Evolutionary conservation across 2,329 filamentous ascomycete species (phyloP).

Genomic region (Penicillium sp.): DNA sequence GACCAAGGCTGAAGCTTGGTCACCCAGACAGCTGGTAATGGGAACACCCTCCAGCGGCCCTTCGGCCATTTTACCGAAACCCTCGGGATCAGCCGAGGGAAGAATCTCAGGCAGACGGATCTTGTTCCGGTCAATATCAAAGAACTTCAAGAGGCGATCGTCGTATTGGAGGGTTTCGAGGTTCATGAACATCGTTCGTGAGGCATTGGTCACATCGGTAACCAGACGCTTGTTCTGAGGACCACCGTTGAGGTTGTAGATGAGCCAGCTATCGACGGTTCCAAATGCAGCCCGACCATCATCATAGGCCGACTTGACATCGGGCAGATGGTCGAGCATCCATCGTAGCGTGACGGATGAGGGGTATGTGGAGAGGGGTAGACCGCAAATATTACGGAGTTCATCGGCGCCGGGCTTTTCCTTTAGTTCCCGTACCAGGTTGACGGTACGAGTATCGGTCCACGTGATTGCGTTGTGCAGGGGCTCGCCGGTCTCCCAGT

Average conservation of each 20-base stretch:
- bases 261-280: conserved; percentile 79
- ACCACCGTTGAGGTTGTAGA: conserved; percentile 71
- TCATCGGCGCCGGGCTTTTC: conserved; percentile 57
- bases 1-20: conserved; percentile 77
- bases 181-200: conserved; percentile 91
- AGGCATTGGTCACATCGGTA: conserved; percentile 80
- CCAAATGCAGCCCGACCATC: conserved; percentile 70
- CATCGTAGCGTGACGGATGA: conserved; percentile 77
- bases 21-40: conserved; percentile 77
- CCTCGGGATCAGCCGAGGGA: conserved; percentile 64
- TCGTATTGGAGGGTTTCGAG: conserved; percentile 72
- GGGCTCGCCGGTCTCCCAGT: conserved; percentile 67
- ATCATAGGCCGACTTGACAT: conserved; percentile 66
- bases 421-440: conserved; percentile 69
- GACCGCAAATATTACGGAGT: conserved; percentile 62
- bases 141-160: conserved; percentile 66
- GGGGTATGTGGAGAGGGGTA: conserved; percentile 80
- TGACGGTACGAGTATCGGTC: conserved; percentile 74
- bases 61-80: conserved; percentile 58
- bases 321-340: conserved; percentile 63
- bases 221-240: conserved; percentile 61
- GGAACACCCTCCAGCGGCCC: conserved; percentile 60
- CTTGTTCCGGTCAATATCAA: conserved; percentile 63
- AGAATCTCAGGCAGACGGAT: conserved; percentile 73
- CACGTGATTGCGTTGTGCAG: conserved; percentile 80